Percentiles rank a stretch among this genome's conserved stretches.
Conservation (phyloP, 768 basidiomycete genomes). For the Boletus sp. region DNA sequence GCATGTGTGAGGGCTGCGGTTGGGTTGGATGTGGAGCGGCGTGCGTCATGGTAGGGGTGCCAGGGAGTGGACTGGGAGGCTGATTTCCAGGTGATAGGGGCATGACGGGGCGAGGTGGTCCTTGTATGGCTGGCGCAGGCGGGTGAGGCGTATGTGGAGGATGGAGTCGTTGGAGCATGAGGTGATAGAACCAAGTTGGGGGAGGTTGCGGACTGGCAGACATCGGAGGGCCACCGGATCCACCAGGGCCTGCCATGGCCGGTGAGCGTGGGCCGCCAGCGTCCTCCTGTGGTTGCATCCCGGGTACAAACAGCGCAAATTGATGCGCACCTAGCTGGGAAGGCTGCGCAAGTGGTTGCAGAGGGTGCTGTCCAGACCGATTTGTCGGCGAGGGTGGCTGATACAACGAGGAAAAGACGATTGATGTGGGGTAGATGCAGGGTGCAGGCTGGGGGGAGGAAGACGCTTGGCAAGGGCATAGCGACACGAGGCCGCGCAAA, state of each 20-base stretch:
- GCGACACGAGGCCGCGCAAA: no score
- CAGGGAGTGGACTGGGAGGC: conserved; percentile 51
- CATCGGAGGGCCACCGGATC: no score
- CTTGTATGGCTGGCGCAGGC: conserved; percentile 34
- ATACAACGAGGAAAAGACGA: no score
- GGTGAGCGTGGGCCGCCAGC: conserved; percentile 64
- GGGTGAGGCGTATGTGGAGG: conserved; percentile 45
- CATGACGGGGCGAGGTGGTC: conserved; percentile 47
- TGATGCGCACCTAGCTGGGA: conserved; percentile 44
- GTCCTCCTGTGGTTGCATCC: conserved; percentile 44
- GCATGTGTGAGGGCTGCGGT: conserved; percentile 42
- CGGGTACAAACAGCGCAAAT: conserved; percentile 50
- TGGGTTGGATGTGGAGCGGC: conserved; percentile 49
- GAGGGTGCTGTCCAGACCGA: conserved; percentile 32
- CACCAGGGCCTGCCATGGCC: no score
- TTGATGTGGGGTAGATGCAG: no score
- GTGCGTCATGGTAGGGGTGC: conserved; percentile 66
- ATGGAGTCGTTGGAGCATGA: conserved; percentile 39
- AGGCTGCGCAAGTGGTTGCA: conserved; percentile 36
- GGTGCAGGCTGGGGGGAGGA: no score
- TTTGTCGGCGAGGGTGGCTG: no score
- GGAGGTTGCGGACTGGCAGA: no score
- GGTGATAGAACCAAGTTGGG: conserved; percentile 38
- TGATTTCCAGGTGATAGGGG: conserved; percentile 71
- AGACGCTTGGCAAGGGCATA: no score